Conservation (phyloP, 2,329 filamentous ascomycete species). For the Verticillium zaregamsianum region DNA sequence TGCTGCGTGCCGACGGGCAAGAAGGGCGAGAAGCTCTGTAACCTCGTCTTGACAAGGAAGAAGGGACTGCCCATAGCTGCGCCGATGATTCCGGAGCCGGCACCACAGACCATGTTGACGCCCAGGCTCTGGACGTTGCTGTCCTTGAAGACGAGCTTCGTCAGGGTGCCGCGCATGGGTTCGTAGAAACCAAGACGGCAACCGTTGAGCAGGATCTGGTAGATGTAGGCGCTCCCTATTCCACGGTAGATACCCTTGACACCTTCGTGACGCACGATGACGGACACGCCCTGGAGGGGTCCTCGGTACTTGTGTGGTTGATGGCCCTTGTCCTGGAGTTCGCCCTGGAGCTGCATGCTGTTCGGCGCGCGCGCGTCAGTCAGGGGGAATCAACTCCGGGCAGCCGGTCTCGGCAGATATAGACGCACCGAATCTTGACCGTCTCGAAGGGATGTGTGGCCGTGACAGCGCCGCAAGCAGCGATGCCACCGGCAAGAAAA, state of each 20-base stretch:
- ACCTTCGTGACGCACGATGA: conserved; percentile 90
- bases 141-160: conserved; percentile 67
- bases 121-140: conserved; percentile 74
- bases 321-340: conserved; percentile 81
- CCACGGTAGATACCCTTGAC: conserved; percentile 81
- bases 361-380: conserved; percentile 11
- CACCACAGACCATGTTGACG: conserved; percentile 92
- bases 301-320: conserved; percentile 87
- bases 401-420: not conserved
- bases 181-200: conserved; percentile 98
- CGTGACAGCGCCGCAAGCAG: conserved; percentile 94
- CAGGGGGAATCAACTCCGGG: not conserved
- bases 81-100: conserved; percentile 82
- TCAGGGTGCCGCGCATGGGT: conserved; percentile 72
- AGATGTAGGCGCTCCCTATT: conserved; percentile 87
- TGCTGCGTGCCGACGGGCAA: conserved; percentile 97
- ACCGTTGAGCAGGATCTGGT: conserved; percentile 94
- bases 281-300: conserved; percentile 83
- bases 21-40: conserved; percentile 91
- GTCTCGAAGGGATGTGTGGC: conserved; percentile 98
- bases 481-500: conserved; percentile 94
- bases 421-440: conserved; percentile 85
- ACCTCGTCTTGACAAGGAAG: conserved; percentile 93
- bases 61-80: conserved; percentile 93
- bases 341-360: conserved; percentile 93